These are phyloP conservation scores for Aureobasidium sp. DNA, from an alignment of 2,329 filamentous ascomycete genomes.

Conservation along the genomic window DNA sequence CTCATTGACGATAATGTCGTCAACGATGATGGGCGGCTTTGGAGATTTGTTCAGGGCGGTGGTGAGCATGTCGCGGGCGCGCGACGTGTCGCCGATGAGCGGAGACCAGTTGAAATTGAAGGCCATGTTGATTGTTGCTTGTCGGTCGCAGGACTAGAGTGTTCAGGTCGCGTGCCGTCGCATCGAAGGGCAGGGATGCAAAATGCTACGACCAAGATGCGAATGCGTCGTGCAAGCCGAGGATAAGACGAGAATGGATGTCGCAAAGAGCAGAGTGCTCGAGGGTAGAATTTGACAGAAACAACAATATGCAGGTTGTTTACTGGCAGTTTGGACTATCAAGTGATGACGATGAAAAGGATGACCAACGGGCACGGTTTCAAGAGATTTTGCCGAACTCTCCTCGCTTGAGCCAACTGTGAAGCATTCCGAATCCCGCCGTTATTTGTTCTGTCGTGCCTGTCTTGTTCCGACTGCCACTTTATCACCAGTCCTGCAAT, in stretches of 20 bases:
- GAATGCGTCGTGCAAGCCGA: background rate
- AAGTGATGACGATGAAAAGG: background rate
- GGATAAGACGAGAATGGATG: background rate
- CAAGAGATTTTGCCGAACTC: background rate
- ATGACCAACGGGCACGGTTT: background rate
- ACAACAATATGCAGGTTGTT: background rate
- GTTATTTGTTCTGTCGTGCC: background rate
- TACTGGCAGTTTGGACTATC: background rate
- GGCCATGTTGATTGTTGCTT: constrained; percentile 62
- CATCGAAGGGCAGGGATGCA: constrained; percentile 11
- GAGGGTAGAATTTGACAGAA: background rate
- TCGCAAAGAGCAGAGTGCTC: background rate
- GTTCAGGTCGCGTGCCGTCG: constrained; percentile 14
- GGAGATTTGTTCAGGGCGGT: constrained; percentile 94
- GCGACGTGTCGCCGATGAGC: constrained; percentile 85
- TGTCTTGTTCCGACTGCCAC: background rate
- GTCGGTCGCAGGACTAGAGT: background rate
- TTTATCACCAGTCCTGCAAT: background rate
- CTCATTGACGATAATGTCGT: constrained; percentile 97
- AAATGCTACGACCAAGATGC: background rate
- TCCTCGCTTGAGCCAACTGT: background rate
- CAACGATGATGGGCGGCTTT: constrained; percentile 97
- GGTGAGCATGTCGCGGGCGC: constrained; percentile 89
- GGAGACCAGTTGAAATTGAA: constrained; percentile 99
- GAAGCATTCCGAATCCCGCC: background rate